Conservation (phyloP, 23 red algal genomes). For the Agarophyton chilense region DNA sequence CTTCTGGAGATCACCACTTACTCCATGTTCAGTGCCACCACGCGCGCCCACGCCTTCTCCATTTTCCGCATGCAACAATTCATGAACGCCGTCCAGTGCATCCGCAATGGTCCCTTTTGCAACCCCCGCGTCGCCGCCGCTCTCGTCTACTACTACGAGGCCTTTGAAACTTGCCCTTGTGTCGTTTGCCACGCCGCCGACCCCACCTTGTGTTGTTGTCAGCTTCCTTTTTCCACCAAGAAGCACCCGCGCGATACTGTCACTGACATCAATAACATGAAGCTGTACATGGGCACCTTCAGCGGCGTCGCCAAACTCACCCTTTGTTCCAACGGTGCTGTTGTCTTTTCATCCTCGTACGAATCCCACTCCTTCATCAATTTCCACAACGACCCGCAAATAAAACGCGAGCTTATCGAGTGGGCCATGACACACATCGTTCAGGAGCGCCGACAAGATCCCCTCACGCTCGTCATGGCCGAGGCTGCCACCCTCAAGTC, state of each 20-base stretch:
- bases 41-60: constrained; percentile 49
- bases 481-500: not conserved
- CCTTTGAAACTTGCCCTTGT: constrained; percentile 42
- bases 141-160: constrained; percentile 39
- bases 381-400: constrained; percentile 11
- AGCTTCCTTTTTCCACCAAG: constrained; percentile 2
- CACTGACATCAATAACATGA: constrained; percentile 11
- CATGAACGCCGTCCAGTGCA: not conserved
- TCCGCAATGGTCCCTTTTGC: not conserved
- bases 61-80: constrained; percentile 1
- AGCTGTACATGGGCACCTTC: constrained; percentile 23
- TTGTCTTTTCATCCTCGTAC: constrained; percentile 10
- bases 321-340: not conserved
- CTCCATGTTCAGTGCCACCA: constrained; percentile 26
- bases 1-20: constrained; percentile 34
- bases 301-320: constrained; percentile 14
- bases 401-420: constrained; percentile 6
- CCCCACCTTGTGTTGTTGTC: not conserved
- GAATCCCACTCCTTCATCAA: not conserved
- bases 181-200: not conserved
- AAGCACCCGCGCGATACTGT: constrained; percentile 18
- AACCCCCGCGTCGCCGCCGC: not conserved
- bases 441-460: not conserved
- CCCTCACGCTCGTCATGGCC: constrained; percentile 32
- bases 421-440: constrained; percentile 18